Evolutionary conservation across 2,329 filamentous ascomycete genomes (phyloP).

Genomic region (Sclerotinia spermophila): DNA sequence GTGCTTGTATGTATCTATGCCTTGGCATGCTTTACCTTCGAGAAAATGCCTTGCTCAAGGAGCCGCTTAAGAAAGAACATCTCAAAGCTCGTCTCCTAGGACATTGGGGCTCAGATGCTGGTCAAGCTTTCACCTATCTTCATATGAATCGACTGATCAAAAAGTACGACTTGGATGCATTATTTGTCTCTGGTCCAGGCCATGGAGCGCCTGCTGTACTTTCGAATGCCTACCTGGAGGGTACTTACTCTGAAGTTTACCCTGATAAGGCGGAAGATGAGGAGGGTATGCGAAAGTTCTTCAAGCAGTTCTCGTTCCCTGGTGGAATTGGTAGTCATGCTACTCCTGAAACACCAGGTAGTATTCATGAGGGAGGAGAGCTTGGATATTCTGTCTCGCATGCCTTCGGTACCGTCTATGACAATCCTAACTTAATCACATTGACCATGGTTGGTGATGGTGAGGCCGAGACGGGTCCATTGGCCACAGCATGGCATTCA

Average conservation of each 20-base stretch:
- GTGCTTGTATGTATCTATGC: constrained; percentile 70
- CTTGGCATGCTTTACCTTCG: constrained; percentile 78
- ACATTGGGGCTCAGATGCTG: constrained; percentile 77
- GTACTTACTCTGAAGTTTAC: constrained; percentile 74
- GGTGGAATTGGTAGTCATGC: constrained; percentile 75
- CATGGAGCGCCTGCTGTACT: constrained; percentile 75
- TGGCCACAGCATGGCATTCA: constrained; percentile 78
- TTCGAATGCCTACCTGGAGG: constrained; percentile 73
- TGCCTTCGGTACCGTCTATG: constrained; percentile 73
- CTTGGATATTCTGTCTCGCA: constrained; percentile 79
- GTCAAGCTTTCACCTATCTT: constrained; percentile 77
- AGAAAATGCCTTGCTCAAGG: constrained; percentile 67
- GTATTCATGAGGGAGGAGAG: constrained; percentile 75
- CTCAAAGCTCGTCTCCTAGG: constrained; percentile 71
- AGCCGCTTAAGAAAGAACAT: constrained; percentile 63
- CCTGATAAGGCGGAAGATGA: constrained; percentile 67
- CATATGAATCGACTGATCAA: constrained; percentile 81
- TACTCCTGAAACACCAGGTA: constrained; percentile 74
- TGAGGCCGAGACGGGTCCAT: constrained; percentile 75
- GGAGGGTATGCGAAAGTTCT: constrained; percentile 69
- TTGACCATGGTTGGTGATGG: constrained; percentile 77
- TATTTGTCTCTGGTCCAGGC: constrained; percentile 73
- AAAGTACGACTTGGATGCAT: constrained; percentile 69
- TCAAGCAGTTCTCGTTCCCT: constrained; percentile 80
- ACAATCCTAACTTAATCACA: constrained; percentile 70